phyloP scores from a whole-genome alignment of 176 grass and related monocot genomes.

The Bolboschoenus planiculmis region DNA sequence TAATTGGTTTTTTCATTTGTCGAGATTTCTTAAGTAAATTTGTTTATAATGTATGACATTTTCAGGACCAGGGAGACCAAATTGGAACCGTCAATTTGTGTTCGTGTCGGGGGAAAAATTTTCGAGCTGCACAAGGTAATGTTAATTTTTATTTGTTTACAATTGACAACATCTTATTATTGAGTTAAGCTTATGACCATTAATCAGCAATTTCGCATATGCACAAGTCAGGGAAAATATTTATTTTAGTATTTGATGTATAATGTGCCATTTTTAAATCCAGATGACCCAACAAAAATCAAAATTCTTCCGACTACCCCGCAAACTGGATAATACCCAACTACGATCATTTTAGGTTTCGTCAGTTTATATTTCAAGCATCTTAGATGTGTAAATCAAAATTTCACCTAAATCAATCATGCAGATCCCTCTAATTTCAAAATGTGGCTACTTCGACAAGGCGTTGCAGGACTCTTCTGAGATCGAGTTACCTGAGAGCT shows the following conservation, averaged over 20 bases:
- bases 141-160: background rate
- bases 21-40: background rate
- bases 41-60: background rate
- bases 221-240: background rate
- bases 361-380: background rate
- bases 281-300: background rate
- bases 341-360: background rate
- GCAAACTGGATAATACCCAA: background rate
- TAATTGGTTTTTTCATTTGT: no score
- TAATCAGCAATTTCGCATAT: background rate
- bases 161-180: background rate
- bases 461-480: conserved; percentile 24
- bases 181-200: background rate
- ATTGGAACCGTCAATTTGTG: conserved; percentile 39
- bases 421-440: conserved; percentile 52
- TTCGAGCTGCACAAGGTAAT: conserved; percentile 69
- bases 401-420: background rate
- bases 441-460: conserved; percentile 55
- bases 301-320: no score
- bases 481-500: conserved; percentile 41
- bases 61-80: conserved; percentile 60
- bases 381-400: no score
- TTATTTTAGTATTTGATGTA: background rate
- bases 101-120: conserved; percentile 40
- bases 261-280: background rate